Evolutionary conservation across 2,329 filamentous ascomycete genomes (phyloP), one percentile per base, ranked within the genome.

Genomic region (Diaporthe amygdali): DNA sequence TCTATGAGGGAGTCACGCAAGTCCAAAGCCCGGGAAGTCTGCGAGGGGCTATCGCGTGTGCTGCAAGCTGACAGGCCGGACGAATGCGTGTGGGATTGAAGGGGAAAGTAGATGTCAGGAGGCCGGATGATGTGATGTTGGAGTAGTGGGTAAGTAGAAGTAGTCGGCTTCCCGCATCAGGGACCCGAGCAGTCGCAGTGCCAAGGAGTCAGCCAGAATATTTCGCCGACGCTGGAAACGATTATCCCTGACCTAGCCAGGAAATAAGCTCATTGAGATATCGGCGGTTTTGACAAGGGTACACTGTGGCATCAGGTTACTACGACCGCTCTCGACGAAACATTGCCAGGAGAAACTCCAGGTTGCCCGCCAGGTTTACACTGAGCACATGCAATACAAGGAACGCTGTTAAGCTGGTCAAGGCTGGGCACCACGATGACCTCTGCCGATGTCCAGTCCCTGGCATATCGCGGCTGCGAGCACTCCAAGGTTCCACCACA

Each of bases 131-230:
- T 66, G 69, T 61, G 66, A 64, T 66, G 69, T 63, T 63, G 66
- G 46, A 51, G 61, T 59, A 30, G 68, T 46, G 49, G 64, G 32
- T 67, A 63, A 66, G 66, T 71, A 64, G 67, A 46, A 72, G 71
- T 70, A 70, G 71, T 70, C 68, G 61, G 68, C 30, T 72, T 70
- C 68, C 61, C 61, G 64, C 59, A 70, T 72, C 55, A 69, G 68
- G 47, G 68, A 68, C 52, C 46, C 71, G 59, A 47, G 51, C 51
- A 70, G 68, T 66, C 55, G 55, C 69, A 54, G 68, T 44, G 64
- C 56, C 56, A 68, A 72, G 63, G 61, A 59, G 71, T 52, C 66
- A 73, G 72, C 59, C 59, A 67, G 71, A 72, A 73, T 73, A 72
- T 72, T 72, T 64, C 72, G 71, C 59, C 69, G 66, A 68, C 41